phyloP scores from a whole-genome alignment of 1,284 basidiomycete species.

The Paramarasmius palmivorus region DNA sequence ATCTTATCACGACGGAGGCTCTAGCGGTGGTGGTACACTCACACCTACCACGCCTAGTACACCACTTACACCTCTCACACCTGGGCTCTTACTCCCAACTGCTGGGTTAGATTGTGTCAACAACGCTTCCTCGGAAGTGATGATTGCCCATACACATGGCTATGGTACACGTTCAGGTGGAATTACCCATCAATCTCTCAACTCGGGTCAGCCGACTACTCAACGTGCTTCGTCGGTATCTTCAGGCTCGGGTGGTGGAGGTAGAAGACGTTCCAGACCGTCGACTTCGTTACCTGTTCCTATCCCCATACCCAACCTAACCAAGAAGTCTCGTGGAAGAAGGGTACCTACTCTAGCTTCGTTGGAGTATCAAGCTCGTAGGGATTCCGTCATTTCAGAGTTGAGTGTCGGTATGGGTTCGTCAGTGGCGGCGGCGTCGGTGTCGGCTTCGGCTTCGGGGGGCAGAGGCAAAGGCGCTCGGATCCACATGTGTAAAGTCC shows the following conservation, averaged over 20 bases:
- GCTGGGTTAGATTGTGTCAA: background rate
- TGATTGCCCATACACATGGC: background rate
- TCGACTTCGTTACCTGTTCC: slow-evolving; percentile 52
- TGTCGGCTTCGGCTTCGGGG: no score
- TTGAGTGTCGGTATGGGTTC: slow-evolving; percentile 21
- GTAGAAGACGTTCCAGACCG: slow-evolving; percentile 33
- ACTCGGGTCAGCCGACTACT: slow-evolving; percentile 13
- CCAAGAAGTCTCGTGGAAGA: slow-evolving; percentile 71
- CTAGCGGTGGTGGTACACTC: no score
- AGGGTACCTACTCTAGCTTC: slow-evolving; percentile 62
- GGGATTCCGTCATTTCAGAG: slow-evolving; percentile 18
- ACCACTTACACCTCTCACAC: no score
- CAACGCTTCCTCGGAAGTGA: background rate
- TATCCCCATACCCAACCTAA: slow-evolving; percentile 69
- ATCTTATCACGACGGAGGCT: no score
- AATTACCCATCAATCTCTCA: slow-evolving; percentile 5
- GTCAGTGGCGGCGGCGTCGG: slow-evolving; percentile 22
- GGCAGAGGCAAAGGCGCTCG: slow-evolving; percentile 42
- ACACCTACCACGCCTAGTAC: no score
- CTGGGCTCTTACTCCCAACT: background rate
- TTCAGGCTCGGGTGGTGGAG: background rate
- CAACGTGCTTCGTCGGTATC: slow-evolving; percentile 10
- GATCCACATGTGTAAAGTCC: slow-evolving; percentile 70
- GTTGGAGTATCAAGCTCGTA: slow-evolving; percentile 14
- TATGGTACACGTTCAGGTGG: slow-evolving; percentile 2